Conservation (phyloP, 2,329 filamentous ascomycete species). For the Ampelomyces quisqualis region DNA sequence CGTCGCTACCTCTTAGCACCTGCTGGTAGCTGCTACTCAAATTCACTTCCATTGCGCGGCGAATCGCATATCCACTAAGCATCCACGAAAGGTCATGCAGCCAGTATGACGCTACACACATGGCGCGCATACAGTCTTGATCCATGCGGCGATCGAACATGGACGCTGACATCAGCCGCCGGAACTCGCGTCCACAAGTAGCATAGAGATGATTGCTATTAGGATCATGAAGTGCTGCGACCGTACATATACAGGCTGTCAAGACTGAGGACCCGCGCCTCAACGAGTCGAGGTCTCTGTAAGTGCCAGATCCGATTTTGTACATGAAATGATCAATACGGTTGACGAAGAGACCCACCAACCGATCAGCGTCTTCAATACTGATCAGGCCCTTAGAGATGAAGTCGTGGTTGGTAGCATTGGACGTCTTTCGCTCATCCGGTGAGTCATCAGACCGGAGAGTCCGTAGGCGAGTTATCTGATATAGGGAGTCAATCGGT, state of each 20-base stretch:
- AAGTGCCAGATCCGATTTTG: conserved; percentile 48
- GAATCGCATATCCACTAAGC: conserved; percentile 57
- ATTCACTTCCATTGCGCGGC: conserved; percentile 53
- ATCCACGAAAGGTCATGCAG: conserved; percentile 64
- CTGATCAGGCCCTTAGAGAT: conserved; percentile 53
- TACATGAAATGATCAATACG: conserved; percentile 53
- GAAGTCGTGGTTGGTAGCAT: conserved; percentile 43
- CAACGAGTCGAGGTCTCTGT: conserved; percentile 49
- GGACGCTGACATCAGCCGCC: conserved; percentile 57
- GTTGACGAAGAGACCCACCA: conserved; percentile 47
- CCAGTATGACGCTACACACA: conserved; percentile 64
- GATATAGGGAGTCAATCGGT: conserved; percentile 53
- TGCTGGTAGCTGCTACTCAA: conserved; percentile 48
- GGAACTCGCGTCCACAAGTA: conserved; percentile 59
- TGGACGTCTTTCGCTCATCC: conserved; percentile 35
- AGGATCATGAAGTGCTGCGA: conserved; percentile 60
- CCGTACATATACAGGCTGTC: conserved; percentile 58
- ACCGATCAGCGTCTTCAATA: conserved; percentile 45
- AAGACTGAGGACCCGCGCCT: conserved; percentile 58
- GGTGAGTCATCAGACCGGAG: conserved; percentile 43
- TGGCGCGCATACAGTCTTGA: conserved; percentile 59
- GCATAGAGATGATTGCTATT: conserved; percentile 55
- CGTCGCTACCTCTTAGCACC: conserved; percentile 43
- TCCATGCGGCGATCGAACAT: conserved; percentile 61
- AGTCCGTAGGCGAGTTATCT: conserved; percentile 48